Percentiles rank a stretch among this genome's conserved stretches.
Conservation (phyloP, 148 eudicot genomes). For the Vaccinium macrocarpon region DNA sequence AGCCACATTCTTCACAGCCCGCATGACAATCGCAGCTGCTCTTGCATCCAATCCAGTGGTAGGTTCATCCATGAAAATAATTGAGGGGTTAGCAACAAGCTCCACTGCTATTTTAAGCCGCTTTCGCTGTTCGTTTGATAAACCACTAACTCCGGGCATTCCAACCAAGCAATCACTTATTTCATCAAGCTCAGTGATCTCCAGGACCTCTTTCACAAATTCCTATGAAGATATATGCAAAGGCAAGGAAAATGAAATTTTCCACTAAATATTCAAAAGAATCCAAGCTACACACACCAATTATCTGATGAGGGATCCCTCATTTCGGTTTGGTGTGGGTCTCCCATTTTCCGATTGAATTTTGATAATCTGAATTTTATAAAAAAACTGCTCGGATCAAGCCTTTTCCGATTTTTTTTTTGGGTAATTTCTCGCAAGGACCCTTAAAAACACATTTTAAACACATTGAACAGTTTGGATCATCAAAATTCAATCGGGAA, state of each 20-base stretch:
- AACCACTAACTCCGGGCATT: slow-evolving; percentile 59
- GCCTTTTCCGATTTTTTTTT: too few species aligned
- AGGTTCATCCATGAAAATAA: slow-evolving; percentile 92
- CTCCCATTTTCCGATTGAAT: too few species aligned
- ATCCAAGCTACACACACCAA: too few species aligned
- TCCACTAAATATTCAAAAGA: too few species aligned
- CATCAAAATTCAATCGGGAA: too few species aligned
- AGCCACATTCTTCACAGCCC: slow-evolving; percentile 70
- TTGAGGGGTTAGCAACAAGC: slow-evolving; percentile 87
- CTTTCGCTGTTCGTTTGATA: slow-evolving; percentile 85
- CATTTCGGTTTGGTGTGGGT: too few species aligned
- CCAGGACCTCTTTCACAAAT: slow-evolving; percentile 65
- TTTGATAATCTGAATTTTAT: too few species aligned
- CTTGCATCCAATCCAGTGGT: slow-evolving; percentile 90
- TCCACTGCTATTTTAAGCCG: slow-evolving; percentile 84
- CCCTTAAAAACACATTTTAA: too few species aligned
- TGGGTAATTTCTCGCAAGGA: too few species aligned
- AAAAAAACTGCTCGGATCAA: too few species aligned
- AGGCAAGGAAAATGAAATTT: background rate
- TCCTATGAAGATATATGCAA: background rate
- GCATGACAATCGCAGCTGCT: slow-evolving; percentile 91
- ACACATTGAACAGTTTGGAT: too few species aligned
- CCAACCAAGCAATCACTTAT: slow-evolving; percentile 70
- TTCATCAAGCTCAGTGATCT: slow-evolving; percentile 64
- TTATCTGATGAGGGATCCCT: too few species aligned